Conservation (phyloP, 495 filamentous ascomycete species). For the Xylaria palmicola region DNA sequence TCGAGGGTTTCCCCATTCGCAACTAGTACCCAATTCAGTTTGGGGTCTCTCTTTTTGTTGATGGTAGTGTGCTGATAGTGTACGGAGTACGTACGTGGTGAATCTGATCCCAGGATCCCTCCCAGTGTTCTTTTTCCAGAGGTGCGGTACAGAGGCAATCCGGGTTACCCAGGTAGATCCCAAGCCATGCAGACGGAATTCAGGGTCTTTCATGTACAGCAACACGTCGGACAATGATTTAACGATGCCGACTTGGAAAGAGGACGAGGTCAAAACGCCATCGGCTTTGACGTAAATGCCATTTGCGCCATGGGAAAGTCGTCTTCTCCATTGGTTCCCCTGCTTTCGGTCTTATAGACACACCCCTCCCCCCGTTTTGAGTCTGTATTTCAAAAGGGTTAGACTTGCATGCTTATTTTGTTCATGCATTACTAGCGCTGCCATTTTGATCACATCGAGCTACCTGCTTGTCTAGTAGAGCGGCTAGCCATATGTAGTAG, state of each 20-base stretch:
- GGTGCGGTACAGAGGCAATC: too few relatives aligned
- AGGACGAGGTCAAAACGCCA: not conserved
- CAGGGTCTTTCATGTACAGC: not conserved
- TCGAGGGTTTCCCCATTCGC: too few relatives aligned
- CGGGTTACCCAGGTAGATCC: not conserved
- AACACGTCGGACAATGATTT: not conserved
- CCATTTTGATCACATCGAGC: not conserved
- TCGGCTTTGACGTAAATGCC: conserved; percentile 9
- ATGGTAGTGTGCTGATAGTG: too few relatives aligned
- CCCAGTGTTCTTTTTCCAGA: too few relatives aligned
- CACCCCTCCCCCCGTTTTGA: not conserved
- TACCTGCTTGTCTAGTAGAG: not conserved
- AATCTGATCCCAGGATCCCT: too few relatives aligned
- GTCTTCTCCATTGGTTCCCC: conserved; percentile 7
- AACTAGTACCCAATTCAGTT: too few relatives aligned
- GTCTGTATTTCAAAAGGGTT: not conserved
- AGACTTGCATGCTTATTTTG: not conserved
- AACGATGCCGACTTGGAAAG: not conserved
- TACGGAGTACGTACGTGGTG: too few relatives aligned
- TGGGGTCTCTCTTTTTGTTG: too few relatives aligned
- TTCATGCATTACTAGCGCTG: conserved; percentile 2
- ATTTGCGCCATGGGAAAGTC: conserved; percentile 12
- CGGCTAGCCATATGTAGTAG: too few relatives aligned
- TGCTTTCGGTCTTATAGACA: not conserved
- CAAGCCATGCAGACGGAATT: not conserved